Base-by-base conservation (phyloP, 441 rosid species). In the Populus hybrid region DNA sequence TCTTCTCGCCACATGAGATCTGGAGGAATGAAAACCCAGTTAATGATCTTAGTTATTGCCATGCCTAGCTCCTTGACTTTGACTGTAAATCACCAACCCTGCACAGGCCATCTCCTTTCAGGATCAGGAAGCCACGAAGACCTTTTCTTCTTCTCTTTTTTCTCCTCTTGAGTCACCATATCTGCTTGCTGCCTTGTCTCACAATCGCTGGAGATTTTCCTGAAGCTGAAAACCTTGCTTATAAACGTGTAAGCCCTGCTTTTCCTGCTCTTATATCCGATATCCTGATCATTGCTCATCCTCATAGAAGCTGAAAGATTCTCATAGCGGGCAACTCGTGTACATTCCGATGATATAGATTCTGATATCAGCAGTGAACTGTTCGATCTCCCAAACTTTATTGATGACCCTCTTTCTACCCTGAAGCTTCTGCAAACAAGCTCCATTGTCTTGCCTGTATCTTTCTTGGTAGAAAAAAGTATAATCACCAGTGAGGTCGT, bases 91-190 rank as follows among this genome's bases (percentile, higher is more conserved):
- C 59, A 78, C 82, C 85, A 77, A 2, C 80, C 87, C 33, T 84
- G 87, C n/a, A 82, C 74, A 8, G 82, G 87, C 85, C 83, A 84
- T 76, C 83, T 67, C 74, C 61, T 67, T 16, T 71, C 77, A 14
- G 82, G 83, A 66, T 83, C 82, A 11, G 86, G 81, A 42, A 83
- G 71, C 86, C 83, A 77, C 0, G 82, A 76, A 29, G 72, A 71
- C 35, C 76, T 33, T 75, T 79, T 83, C 83, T 73, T 75, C 64
- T 68, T 71, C 64, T 38, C 68, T 53, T 31, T 64, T 36, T 71
- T 68, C 73, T 24, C 68, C 33, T 72, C 45, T 4, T 23, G 10
- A 20, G 9, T 24, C 69, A 45, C 56, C 56, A 12, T 45, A 45
- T 21, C 74, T 10, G 18, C 31, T 61, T 11, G 53, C 36, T 65